Conservation (phyloP, 306 rosid species). For the Hippophae rhamnoides region DNA sequence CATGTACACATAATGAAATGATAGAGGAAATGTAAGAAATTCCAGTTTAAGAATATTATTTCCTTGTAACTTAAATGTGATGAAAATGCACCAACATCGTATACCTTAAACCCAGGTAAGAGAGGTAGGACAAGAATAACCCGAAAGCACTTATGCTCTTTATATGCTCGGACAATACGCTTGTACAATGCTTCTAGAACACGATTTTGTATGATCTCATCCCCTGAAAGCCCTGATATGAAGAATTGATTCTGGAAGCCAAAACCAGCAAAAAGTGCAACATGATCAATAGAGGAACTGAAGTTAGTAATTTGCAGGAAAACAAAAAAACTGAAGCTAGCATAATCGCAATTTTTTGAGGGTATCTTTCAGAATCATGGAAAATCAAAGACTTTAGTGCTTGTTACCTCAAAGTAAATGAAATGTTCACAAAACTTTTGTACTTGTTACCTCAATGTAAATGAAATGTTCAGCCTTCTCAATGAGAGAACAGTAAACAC, state of each 20-base stretch:
- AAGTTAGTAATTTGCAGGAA: neutral
- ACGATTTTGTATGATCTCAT: constrained; percentile 35
- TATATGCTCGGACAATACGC: constrained; percentile 30
- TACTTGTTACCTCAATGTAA: constrained; percentile 33
- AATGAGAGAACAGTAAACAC: constrained; percentile 35
- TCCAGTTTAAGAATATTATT: neutral
- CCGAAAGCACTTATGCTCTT: constrained; percentile 32
- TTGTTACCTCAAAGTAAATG: no score
- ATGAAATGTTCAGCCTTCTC: constrained; percentile 39
- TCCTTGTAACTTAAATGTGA: neutral
- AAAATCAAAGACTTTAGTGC: no score
- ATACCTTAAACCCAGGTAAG: constrained; percentile 45
- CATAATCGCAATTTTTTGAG: no score
- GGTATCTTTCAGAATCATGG: no score
- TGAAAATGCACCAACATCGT: neutral
- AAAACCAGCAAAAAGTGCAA: constrained; percentile 3
- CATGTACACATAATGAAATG: neutral
- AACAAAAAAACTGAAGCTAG: neutral
- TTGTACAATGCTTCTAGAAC: constrained; percentile 32
- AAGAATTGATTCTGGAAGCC: constrained; percentile 43
- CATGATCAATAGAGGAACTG: constrained; percentile 1
- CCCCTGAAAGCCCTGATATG: constrained; percentile 40
- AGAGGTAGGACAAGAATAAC: constrained; percentile 41
- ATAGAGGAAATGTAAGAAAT: neutral
- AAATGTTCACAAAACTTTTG: no score